Conservation (phyloP, 176 grass and related monocot genomes). For the Triticum monococcum region DNA sequence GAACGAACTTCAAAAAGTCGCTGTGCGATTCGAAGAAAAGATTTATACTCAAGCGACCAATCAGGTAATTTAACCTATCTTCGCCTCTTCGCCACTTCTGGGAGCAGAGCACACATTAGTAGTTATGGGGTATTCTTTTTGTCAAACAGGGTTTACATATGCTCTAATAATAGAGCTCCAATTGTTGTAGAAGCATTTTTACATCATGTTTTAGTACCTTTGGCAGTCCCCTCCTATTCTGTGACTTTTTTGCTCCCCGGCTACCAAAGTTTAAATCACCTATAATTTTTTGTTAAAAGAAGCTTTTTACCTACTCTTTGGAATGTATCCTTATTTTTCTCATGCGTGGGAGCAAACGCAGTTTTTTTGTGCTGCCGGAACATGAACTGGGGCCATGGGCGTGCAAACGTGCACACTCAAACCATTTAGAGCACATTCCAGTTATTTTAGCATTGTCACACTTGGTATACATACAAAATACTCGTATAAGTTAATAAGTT, state of each 20-base stretch:
- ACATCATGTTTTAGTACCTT: background rate
- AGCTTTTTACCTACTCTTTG: too few species aligned
- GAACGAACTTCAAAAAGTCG: constrained; percentile 72
- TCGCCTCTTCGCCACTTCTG: background rate
- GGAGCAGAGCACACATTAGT: background rate
- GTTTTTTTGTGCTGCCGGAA: too few species aligned
- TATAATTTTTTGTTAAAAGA: too few species aligned
- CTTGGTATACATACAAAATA: too few species aligned
- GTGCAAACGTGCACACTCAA: too few species aligned
- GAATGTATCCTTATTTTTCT: too few species aligned
- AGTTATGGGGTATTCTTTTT: background rate
- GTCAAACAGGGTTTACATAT: background rate
- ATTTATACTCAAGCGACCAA: constrained; percentile 61
- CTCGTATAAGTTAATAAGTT: too few species aligned
- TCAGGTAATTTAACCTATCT: constrained; percentile 46
- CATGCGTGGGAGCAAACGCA: too few species aligned
- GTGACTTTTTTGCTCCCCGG: background rate
- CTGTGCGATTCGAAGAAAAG: constrained; percentile 72
- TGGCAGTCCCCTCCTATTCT: background rate
- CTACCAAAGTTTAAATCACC: background rate
- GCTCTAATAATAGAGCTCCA: background rate
- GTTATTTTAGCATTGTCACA: too few species aligned
- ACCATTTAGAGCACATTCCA: too few species aligned
- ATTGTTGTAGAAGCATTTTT: background rate
- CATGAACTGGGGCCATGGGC: too few species aligned